Conservation (phyloP, 352 stramenopile genomes). For the Phytophthora gonapodyides region DNA sequence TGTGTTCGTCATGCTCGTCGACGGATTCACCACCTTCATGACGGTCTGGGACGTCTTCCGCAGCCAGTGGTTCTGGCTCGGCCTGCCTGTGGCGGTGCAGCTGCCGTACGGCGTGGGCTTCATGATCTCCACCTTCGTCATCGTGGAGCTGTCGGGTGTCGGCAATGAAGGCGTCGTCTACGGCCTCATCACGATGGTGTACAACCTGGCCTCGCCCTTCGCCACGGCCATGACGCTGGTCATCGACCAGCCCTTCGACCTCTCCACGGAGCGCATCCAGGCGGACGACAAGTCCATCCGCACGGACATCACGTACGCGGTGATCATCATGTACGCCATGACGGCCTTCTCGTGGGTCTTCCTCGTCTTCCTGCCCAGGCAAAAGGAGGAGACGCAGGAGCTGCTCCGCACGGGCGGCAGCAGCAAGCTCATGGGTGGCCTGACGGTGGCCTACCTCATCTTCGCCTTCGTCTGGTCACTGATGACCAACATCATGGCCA, state of each 20-base stretch:
- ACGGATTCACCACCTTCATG: conserved; percentile 31
- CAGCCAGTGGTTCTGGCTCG: no score
- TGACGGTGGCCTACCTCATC: conserved; percentile 28
- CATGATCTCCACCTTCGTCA: conserved; percentile 3
- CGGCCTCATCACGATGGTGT: conserved; percentile 37
- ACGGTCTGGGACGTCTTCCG: background rate
- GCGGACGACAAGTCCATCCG: conserved; percentile 34
- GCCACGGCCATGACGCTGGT: conserved; percentile 33
- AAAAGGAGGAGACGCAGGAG: conserved; percentile 34
- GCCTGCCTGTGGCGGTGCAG: no score
- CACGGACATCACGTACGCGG: conserved; percentile 29
- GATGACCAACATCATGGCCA: conserved; percentile 17
- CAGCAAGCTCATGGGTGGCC: conserved; percentile 24
- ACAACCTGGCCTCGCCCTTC: conserved; percentile 36
- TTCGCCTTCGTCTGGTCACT: conserved; percentile 33
- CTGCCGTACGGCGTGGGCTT: no score
- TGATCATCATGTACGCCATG: conserved; percentile 35
- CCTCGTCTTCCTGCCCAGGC: conserved; percentile 29
- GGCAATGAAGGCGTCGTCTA: conserved; percentile 43
- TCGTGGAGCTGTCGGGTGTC: conserved; percentile 42
- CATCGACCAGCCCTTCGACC: conserved; percentile 32
- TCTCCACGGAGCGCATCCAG: conserved; percentile 35
- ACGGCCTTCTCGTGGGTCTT: conserved; percentile 31
- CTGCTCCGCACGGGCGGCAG: conserved; percentile 25
- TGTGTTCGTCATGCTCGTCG: conserved; percentile 23